Conservation (phyloP, 441 rosid species). For the Aquilaria agallochum region DNA sequence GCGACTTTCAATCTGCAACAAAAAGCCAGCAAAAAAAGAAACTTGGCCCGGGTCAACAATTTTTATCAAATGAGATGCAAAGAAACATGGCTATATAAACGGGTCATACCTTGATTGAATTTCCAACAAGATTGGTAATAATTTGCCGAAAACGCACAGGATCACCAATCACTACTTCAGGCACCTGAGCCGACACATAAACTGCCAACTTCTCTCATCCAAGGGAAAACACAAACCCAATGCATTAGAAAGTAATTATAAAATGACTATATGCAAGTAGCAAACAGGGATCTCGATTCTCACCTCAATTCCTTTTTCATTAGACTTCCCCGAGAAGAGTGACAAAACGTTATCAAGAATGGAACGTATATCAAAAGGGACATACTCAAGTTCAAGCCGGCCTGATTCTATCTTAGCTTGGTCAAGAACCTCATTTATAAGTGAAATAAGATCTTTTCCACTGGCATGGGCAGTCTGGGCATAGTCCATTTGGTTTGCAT, state of each 20-base stretch:
- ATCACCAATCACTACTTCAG: conserved; percentile 83
- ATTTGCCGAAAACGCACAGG: conserved; percentile 88
- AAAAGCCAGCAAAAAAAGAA: too few species aligned
- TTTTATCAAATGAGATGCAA: not conserved
- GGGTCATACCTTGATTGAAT: conserved; percentile 76
- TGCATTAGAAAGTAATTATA: conserved; percentile 2
- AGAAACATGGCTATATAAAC: conserved; percentile 6
- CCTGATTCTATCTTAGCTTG: conserved; percentile 99
- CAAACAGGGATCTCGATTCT: conserved; percentile 7
- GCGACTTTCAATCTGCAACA: too few species aligned
- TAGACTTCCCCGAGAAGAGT: conserved; percentile 66
- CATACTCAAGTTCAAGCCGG: conserved; percentile 84
- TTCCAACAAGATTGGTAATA: conserved; percentile 90
- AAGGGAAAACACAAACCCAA: conserved; percentile 17
- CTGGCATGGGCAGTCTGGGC: conserved; percentile 88
- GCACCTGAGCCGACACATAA: conserved; percentile 77
- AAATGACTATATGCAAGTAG: conserved; percentile 1
- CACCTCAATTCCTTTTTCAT: conserved; percentile 88
- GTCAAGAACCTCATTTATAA: conserved; percentile 93
- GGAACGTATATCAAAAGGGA: conserved; percentile 73
- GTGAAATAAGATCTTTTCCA: conserved; percentile 78
- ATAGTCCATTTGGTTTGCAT: conserved; percentile 72
- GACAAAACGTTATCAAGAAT: conserved; percentile 79
- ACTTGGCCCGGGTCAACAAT: too few species aligned
- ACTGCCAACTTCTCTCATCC: conserved; percentile 67